Conservation (phyloP, 495 filamentous ascomycete species). For the Lineolata rhizophorae region DNA sequence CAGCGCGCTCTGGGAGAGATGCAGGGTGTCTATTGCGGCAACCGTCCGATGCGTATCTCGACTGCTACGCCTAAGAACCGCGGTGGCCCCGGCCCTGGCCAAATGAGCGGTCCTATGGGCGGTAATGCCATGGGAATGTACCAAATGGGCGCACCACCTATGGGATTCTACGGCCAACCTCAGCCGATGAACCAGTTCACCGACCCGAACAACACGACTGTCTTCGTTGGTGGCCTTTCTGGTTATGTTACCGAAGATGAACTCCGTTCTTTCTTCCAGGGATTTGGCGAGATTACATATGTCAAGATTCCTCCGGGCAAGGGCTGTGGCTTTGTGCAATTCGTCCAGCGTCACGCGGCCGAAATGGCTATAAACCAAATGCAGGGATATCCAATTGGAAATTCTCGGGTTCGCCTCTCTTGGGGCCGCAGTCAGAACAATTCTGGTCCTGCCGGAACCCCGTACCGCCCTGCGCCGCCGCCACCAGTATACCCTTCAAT, state of each 20-base stretch:
- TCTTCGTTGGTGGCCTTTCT: constrained; percentile 93
- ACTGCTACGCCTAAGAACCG: constrained; percentile 97
- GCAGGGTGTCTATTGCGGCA: constrained; percentile 98
- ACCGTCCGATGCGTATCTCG: constrained; percentile 95
- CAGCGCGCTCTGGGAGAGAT: constrained; percentile 90
- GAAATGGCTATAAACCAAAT: constrained; percentile 99
- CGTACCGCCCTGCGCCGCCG: constrained; percentile 86
- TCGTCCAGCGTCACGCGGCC: constrained; percentile 94
- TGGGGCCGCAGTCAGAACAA: constrained; percentile 99
- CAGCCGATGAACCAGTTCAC: constrained; percentile 99
- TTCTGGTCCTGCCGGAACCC: constrained; percentile 88
- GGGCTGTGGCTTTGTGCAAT: constrained; percentile 97
- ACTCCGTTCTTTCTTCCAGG: constrained; percentile 98
- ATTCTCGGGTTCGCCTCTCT: constrained; percentile 88
- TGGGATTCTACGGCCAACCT: constrained; percentile 61
- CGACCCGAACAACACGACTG: constrained; percentile 99
- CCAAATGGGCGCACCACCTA: constrained; percentile 52
- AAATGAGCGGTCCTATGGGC: constrained; percentile 23
- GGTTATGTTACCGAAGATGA: constrained; percentile 99
- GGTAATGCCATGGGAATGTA: constrained; percentile 28
- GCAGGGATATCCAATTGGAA: constrained; percentile 98
- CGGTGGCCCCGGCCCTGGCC: constrained; percentile 27
- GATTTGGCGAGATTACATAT: constrained; percentile 98
- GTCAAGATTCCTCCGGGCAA: constrained; percentile 99
- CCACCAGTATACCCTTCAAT: constrained; percentile 77